Evolutionary conservation across 805 yeast genomes (phyloP).

Genomic region (Ogataea thermomethanolica): DNA sequence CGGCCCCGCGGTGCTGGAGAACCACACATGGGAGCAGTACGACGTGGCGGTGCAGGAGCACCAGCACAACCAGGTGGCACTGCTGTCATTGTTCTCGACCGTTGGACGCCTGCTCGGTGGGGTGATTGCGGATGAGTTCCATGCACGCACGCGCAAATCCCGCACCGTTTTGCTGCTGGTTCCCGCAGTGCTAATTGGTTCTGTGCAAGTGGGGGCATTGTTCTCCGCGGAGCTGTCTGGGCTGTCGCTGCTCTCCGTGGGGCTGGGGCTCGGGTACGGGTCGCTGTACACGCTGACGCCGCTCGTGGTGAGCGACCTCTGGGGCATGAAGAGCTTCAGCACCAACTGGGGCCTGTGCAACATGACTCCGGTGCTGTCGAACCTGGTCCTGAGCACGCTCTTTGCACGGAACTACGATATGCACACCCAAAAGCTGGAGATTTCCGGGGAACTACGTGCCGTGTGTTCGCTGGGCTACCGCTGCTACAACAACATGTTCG

Average conservation of each 20-base stretch:
- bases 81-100: slow-evolving; percentile 67
- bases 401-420: slow-evolving; percentile 66
- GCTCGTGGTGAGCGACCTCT: slow-evolving; percentile 68
- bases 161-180: slow-evolving; percentile 47
- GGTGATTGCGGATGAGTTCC: slow-evolving; percentile 55
- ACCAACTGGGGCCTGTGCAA: slow-evolving; percentile 73
- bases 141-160: slow-evolving; percentile 37
- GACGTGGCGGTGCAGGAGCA: slow-evolving; percentile 39
- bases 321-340: slow-evolving; percentile 65
- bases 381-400: slow-evolving; percentile 54
- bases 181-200: slow-evolving; percentile 45
- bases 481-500: slow-evolving; percentile 41
- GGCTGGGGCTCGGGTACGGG: slow-evolving; percentile 71
- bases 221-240: slow-evolving; percentile 30
- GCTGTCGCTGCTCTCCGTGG: slow-evolving; percentile 50
- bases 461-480: slow-evolving; percentile 24
- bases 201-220: slow-evolving; percentile 50
- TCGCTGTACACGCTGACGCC: slow-evolving; percentile 70
- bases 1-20: slow-evolving; percentile 21
- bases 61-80: slow-evolving; percentile 70
- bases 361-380: slow-evolving; percentile 61
- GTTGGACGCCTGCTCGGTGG: slow-evolving; percentile 65
- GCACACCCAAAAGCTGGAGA: slow-evolving; percentile 19
- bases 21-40: slow-evolving; percentile 14
- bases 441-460: slow-evolving; percentile 1